Base-by-base conservation (phyloP, 768 basidiomycete species). In the Solioccasus polychromus region DNA sequence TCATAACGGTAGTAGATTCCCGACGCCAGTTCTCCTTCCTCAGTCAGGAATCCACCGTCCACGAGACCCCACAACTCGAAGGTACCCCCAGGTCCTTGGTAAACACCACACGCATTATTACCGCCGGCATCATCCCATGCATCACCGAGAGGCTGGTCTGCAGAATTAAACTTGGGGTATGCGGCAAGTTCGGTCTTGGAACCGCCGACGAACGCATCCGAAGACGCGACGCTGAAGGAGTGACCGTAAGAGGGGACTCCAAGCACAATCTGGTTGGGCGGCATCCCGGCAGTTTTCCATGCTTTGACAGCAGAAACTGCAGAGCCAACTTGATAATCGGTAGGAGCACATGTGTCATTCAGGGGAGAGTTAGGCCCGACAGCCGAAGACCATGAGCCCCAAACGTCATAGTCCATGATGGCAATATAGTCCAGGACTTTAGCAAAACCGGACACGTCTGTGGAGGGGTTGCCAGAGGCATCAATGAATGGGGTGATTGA, bases 201-300 rank as follows among this genome's bases (percentile, higher is more conserved):
- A 18, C 56, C 59, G 19, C 57, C 44, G 4, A 58, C 48, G 47
- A 75, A 56, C 0, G 79, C 79, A 28, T 67, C 55, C 8, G 47
- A 53, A 4, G 60, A 36, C 8, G 72, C 57, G 30, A 78, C 72
- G 10, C 47, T 52, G 70, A 73, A 93, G 9, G 88, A 82, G 62
- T 90, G 88, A 0, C 91, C 91, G 66, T 91, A 94, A 4, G 83
- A 67, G 8, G 91, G 79, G 2, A 94, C 80, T 38, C 88, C 92
- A 8, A 96, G 78, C 11, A 91, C 79, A 47, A 94, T 86, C 68
- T 85, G 63, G 47, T 52, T 3, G 17, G 67, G 61, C 1, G 91
- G 88, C 60, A 95, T 83, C 5, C 89, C 88, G 31, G 92, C 91
- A 2, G 62, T 56, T 2, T 70, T 77, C 94, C 93, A 96, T 1